phyloP scores from a whole-genome alignment of 2,329 filamentous ascomycete species.

The Didymella exigua region DNA sequence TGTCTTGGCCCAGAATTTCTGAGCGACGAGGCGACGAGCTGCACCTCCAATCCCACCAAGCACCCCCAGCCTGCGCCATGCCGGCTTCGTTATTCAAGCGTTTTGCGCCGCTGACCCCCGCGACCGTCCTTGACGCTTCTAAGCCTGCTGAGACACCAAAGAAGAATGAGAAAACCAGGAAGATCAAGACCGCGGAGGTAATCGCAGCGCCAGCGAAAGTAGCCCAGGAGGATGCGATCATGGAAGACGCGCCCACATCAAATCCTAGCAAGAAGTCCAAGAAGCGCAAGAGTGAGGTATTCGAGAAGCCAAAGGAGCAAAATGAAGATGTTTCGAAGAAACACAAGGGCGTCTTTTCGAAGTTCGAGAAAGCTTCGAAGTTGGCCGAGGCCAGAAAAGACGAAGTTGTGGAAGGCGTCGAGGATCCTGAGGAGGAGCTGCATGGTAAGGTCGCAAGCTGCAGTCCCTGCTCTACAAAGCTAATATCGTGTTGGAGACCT shows the following conservation, averaged over 20 bases:
- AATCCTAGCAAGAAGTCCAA: conserved; percentile 42
- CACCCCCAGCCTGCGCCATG: conserved; percentile 44
- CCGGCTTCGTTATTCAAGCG: conserved; percentile 54
- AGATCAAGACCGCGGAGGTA: not conserved
- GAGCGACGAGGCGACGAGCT: not conserved
- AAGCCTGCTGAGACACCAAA: conserved; percentile 2
- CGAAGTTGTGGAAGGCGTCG: conserved; percentile 44
- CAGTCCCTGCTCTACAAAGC: not conserved
- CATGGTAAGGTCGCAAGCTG: conserved; percentile 51
- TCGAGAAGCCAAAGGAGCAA: conserved; percentile 29
- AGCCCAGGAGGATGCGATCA: conserved; percentile 9
- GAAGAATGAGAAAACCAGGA: conserved; percentile 38
- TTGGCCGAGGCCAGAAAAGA: conserved; percentile 31
- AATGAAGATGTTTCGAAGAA: conserved; percentile 44
- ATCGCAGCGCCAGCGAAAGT: not conserved
- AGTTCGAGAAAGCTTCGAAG: conserved; percentile 52
- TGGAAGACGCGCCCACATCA: conserved; percentile 11
- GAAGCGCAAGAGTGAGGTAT: conserved; percentile 42
- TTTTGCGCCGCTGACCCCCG: conserved; percentile 51
- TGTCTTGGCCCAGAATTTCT: conserved; percentile 14
- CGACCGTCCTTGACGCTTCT: conserved; percentile 13
- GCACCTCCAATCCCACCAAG: not conserved
- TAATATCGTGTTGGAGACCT: conserved; percentile 57
- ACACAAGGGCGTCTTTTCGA: conserved; percentile 50
- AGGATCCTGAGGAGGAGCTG: conserved; percentile 51